Evolutionary conservation across 2,329 filamentous ascomycete genomes (phyloP), one percentile per base, ranked within the genome.

Genomic region (Fonsecaea multimorphosa): DNA sequence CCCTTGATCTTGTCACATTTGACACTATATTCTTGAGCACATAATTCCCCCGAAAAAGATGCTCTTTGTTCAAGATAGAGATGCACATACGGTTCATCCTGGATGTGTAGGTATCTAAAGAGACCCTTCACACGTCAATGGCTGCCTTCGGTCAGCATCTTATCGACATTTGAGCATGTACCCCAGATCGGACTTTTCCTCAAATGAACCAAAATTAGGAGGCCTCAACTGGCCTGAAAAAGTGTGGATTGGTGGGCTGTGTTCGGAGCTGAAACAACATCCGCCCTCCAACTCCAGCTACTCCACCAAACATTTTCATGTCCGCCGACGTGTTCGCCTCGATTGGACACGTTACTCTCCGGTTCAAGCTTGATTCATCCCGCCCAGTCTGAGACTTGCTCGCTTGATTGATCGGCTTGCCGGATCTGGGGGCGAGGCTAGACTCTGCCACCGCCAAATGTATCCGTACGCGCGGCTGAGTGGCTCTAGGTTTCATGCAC

Each of bases 301-400:
- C 46, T 60, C 58, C 58, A 52, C 44, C 58, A n/a, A 40, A n/a
- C 16, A 0, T 27, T 12, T 60, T 14, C 19, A 19, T 34, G 27
- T 19, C 44, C n/a, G 29, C 44, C 19, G 58, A 32, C 58, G 22
- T 31, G 11, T 60, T 40, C 49, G 49, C 4, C 14, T 31, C 40
- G 27, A 60, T 60, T 60, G 58, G 58, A 52, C 46, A 34, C 22
- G 38, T 38, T 53, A 51, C 46, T 38, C 24, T 19, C n/a, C 9
- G 60, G 57, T 63, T 63, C 60, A 63, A 40, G 36, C 60, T 49
- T 38, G 60, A 36, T 57, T 56, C 60, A 54, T 49, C 60, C 27
- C 32, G n/a, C 29, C n/a, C 38, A 11, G n/a, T 58, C 8, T 3
- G 24, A n/a, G 24, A 49, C 14, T 31, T 16, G 19, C 12, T 38